phyloP scores from a whole-genome alignment of 345 rosid genomes.

The Acer negundo region DNA sequence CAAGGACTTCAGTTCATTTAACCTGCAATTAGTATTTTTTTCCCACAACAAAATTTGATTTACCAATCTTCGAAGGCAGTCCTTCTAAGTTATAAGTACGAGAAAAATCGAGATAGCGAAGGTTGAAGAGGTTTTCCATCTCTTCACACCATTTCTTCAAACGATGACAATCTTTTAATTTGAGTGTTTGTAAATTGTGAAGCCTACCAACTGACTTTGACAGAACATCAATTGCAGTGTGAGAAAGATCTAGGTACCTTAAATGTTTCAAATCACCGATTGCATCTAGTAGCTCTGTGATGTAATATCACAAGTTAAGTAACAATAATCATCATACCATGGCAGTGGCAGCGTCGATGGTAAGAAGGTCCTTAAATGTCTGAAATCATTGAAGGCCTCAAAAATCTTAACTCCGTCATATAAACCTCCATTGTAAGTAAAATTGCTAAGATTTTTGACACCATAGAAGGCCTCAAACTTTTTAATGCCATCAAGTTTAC shows the following conservation, averaged over 20 bases:
- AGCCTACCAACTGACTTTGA: constrained; percentile 8
- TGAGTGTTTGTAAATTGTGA: constrained; percentile 4
- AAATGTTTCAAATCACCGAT: constrained; percentile 10
- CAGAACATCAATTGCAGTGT: background rate
- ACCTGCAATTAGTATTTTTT: background rate
- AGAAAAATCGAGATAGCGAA: background rate
- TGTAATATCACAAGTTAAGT: background rate
- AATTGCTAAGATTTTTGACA: background rate
- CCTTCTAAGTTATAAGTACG: background rate
- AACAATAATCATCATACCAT: background rate
- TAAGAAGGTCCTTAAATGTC: constrained; percentile 6
- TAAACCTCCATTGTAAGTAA: background rate
- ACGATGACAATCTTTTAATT: background rate
- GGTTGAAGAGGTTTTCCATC: constrained; percentile 13
- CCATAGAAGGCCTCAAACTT: background rate
- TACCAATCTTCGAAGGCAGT: constrained; percentile 2
- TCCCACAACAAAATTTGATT: constrained; percentile 23
- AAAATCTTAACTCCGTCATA: background rate
- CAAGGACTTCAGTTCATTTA: constrained; percentile 14
- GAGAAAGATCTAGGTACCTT: constrained; percentile 7
- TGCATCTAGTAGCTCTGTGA: background rate
- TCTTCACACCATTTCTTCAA: constrained; percentile 4
- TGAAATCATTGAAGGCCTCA: background rate
- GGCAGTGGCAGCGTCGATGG: too few species aligned
- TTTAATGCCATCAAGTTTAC: background rate